Percentiles rank a stretch among this genome's conserved stretches.
Conservation (phyloP, 1,284 basidiomycete species). For the Irpex sp. region DNA sequence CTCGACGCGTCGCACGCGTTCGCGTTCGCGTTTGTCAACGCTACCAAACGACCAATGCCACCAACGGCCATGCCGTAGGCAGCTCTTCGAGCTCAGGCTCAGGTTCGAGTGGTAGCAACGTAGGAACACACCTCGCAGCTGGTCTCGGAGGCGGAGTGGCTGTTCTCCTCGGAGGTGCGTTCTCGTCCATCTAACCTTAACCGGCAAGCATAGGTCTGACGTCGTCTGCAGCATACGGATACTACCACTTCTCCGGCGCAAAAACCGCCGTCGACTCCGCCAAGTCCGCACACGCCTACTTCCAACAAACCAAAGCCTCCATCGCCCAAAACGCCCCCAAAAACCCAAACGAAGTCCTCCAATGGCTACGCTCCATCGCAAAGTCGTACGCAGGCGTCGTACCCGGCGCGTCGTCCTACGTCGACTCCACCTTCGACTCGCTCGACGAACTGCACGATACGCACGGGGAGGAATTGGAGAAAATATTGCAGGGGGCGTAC, state of each 20-base stretch:
- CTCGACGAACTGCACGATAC: constrained; percentile 35
- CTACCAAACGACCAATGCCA: constrained; percentile 7
- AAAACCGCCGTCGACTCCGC: constrained; percentile 32
- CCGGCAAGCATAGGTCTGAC: too few relatives aligned
- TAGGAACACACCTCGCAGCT: constrained; percentile 21
- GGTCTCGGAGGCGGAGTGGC: constrained; percentile 31
- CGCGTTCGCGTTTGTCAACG: constrained; percentile 15
- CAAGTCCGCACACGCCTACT: constrained; percentile 27
- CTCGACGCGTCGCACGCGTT: constrained; percentile 15
- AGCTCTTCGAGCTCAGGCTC: background rate
- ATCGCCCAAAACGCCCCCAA: constrained; percentile 27
- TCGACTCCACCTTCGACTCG: constrained; percentile 39
- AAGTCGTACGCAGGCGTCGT: constrained; percentile 36
- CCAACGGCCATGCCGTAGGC: background rate
- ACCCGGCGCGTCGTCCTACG: constrained; percentile 36
- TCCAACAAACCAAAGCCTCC: constrained; percentile 31
- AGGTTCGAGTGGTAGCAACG: background rate
- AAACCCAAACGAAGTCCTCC: constrained; percentile 32
- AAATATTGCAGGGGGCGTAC: constrained; percentile 34
- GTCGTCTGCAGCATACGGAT: constrained; percentile 23
- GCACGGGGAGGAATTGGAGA: constrained; percentile 38
- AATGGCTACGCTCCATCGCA: constrained; percentile 33
- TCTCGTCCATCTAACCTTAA: too few relatives aligned
- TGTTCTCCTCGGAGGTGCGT: constrained; percentile 27
- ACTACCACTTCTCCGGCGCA: constrained; percentile 36